These are phyloP conservation scores for Taiwanofungus camphoratus DNA, from an alignment of 1,284 basidiomycete species.

Conservation along the genomic window DNA sequence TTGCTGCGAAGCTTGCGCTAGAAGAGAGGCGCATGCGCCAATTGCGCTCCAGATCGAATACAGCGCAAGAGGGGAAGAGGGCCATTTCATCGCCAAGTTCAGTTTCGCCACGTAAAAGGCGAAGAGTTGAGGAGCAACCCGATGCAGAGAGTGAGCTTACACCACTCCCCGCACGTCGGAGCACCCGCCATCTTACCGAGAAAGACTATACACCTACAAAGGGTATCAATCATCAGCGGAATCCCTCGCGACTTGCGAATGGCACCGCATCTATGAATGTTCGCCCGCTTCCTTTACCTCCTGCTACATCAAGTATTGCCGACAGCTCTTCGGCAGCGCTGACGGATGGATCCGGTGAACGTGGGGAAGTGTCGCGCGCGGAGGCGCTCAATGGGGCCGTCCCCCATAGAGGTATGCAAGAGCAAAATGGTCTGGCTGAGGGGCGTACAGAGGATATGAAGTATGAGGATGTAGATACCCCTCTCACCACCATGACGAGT, in stretches of 20 bases:
- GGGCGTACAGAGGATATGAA: constrained; percentile 30
- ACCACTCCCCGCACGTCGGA: constrained; percentile 11
- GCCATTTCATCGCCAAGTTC: constrained; percentile 15
- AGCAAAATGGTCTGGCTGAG: background rate
- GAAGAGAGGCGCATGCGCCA: constrained; percentile 31
- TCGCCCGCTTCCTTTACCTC: background rate
- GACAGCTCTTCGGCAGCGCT: background rate
- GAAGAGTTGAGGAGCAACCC: constrained; percentile 39
- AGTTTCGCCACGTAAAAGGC: constrained; percentile 37
- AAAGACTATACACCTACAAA: constrained; percentile 7
- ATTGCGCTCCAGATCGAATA: constrained; percentile 27
- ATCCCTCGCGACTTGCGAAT: constrained; percentile 14
- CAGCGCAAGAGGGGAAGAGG: constrained; percentile 20
- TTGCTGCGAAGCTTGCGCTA: constrained; percentile 33
- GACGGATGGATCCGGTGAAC: background rate
- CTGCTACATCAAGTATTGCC: background rate
- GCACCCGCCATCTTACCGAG: constrained; percentile 7
- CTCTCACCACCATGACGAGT: constrained; percentile 44
- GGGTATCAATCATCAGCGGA: constrained; percentile 9
- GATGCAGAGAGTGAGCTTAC: constrained; percentile 20
- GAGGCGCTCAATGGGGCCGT: background rate
- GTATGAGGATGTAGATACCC: constrained; percentile 48
- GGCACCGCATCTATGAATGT: constrained; percentile 3
- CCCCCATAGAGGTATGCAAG: background rate
- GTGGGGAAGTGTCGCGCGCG: constrained; percentile 12